These are phyloP conservation scores for Vaccinium macrocarpon DNA, from an alignment of 148 eudicot genomes.

Conservation along the genomic window DNA sequence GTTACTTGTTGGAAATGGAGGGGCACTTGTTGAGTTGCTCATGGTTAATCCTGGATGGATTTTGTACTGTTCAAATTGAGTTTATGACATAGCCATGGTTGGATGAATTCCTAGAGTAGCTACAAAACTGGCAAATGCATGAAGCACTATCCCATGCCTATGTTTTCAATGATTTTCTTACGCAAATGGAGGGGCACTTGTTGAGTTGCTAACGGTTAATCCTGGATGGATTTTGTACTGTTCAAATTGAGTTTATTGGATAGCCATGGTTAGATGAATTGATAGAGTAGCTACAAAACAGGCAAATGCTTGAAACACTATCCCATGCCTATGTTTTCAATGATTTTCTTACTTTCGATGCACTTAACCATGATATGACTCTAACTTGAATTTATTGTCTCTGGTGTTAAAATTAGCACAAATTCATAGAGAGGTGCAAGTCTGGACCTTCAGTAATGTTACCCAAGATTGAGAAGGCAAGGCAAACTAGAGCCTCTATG, in stretches of 20 bases:
- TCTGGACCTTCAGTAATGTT: slow-evolving; percentile 72
- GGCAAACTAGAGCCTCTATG: slow-evolving; percentile 65
- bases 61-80: background rate
- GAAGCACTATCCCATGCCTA: background rate
- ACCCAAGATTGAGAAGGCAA: slow-evolving; percentile 85
- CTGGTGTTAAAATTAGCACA: slow-evolving; percentile 53
- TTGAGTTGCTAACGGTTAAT: slow-evolving; percentile 5
- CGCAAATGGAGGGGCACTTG: background rate
- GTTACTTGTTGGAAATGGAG: background rate
- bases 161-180: background rate
- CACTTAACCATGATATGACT: background rate
- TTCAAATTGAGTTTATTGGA: background rate
- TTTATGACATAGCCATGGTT: slow-evolving; percentile 5
- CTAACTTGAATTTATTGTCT: slow-evolving; percentile 13
- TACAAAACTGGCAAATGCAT: background rate
- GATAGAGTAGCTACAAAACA: background rate
- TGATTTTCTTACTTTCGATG: slow-evolving; percentile 1
- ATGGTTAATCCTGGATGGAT: background rate
- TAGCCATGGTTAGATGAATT: background rate
- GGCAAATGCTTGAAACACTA: background rate
- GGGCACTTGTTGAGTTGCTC: slow-evolving; percentile 6
- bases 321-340: background rate
- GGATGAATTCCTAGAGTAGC: background rate
- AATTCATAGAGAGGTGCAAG: slow-evolving; percentile 93
- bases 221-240: background rate